Percentiles rank a stretch among this genome's conserved stretches.
These are phyloP conservation scores for Calocybe gangraenosa DNA, from an alignment of 768 basidiomycete species.

Conservation along the genomic window DNA sequence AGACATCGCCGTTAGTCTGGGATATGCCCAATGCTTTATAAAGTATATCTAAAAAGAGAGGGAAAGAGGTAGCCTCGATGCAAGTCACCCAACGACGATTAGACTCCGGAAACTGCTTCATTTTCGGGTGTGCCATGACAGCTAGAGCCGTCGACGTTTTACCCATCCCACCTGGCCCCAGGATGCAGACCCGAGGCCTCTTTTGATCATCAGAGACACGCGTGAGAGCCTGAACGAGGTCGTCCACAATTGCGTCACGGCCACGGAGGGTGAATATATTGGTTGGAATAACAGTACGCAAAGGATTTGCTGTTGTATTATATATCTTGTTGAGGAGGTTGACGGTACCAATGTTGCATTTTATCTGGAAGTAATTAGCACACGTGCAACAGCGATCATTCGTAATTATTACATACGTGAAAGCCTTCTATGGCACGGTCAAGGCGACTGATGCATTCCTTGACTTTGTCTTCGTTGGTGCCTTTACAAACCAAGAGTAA, in stretches of 20 bases:
- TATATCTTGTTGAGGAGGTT: background rate
- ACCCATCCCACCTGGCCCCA: constrained; percentile 33
- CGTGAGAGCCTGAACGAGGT: constrained; percentile 10
- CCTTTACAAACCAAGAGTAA: background rate
- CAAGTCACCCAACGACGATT: constrained; percentile 30
- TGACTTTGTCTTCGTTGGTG: constrained; percentile 10
- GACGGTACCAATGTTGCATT: background rate
- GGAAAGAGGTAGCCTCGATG: constrained; percentile 22
- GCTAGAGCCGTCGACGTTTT: constrained; percentile 34
- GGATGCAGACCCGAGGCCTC: constrained; percentile 17
- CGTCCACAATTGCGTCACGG: constrained; percentile 17
- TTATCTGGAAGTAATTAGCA: background rate
- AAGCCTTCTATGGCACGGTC: constrained; percentile 6
- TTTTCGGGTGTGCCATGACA: constrained; percentile 21
- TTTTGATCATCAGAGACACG: background rate
- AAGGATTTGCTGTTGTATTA: constrained; percentile 2
- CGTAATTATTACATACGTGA: background rate
- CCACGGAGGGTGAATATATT: constrained; percentile 18
- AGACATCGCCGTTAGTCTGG: constrained; percentile 16
- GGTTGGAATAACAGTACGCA: constrained; percentile 5
- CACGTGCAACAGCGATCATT: no score
- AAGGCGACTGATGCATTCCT: constrained; percentile 3
- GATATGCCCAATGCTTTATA: constrained; percentile 18
- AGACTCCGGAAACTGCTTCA: constrained; percentile 19
- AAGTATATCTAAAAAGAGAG: constrained; percentile 20